Conservation (phyloP, 2,329 filamentous ascomycete genomes). For the Penicillium sp. region DNA sequence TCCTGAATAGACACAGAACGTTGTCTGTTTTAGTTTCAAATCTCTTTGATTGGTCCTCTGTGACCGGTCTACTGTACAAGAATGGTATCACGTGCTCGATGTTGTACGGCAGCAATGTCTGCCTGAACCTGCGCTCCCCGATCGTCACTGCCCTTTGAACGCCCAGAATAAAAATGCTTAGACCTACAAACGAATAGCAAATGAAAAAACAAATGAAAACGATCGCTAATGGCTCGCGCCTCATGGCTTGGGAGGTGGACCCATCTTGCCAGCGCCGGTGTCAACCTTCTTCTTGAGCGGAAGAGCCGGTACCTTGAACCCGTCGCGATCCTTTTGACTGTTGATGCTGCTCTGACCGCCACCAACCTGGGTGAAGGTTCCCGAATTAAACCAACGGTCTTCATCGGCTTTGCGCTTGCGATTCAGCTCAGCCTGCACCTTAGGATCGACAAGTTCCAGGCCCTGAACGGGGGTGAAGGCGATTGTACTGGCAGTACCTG, state of each 20-base stretch:
- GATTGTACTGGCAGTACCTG: constrained; percentile 80
- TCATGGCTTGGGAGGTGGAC: constrained; percentile 41
- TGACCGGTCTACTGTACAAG: constrained; percentile 13
- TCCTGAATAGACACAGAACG: background rate
- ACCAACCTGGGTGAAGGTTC: constrained; percentile 90
- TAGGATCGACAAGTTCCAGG: constrained; percentile 91
- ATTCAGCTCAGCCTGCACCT: constrained; percentile 81
- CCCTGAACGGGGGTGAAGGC: constrained; percentile 95
- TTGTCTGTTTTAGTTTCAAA: background rate
- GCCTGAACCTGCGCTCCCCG: constrained; percentile 4
- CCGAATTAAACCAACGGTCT: constrained; percentile 94
- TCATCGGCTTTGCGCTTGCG: constrained; percentile 92
- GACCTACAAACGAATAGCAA: constrained; percentile 15
- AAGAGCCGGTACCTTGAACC: constrained; percentile 80
- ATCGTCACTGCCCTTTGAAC: constrained; percentile 12
- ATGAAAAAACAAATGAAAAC: background rate
- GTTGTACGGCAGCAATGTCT: constrained; percentile 9
- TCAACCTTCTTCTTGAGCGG: constrained; percentile 74
- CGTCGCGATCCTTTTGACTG: constrained; percentile 52
- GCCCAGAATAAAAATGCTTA: constrained; percentile 18
- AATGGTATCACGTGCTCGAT: constrained; percentile 22
- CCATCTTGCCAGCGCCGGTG: constrained; percentile 62
- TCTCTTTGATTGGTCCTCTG: constrained; percentile 6
- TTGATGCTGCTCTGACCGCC: constrained; percentile 31
- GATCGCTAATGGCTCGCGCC: constrained; percentile 10